phyloP scores from a whole-genome alignment of 2,329 filamentous ascomycete genomes.

The Apiospora malaysiana region DNA sequence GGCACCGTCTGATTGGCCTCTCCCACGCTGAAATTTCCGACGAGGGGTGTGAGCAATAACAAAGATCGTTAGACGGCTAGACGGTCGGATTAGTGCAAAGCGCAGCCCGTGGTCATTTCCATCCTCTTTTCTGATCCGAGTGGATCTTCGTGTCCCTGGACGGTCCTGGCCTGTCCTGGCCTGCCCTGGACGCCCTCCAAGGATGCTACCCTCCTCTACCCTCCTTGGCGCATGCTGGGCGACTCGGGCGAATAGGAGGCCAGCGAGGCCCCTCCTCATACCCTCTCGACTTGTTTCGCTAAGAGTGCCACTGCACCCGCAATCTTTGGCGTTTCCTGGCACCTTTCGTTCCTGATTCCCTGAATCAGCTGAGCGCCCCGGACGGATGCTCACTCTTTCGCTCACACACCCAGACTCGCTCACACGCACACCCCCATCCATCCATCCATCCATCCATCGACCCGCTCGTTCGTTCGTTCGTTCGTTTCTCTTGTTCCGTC shows the following conservation, averaged over 20 bases:
- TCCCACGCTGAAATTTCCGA: background rate
- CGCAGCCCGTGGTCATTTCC: constrained; percentile 5
- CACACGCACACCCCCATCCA: background rate
- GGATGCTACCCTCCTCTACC: constrained; percentile 4
- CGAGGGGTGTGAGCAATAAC: constrained; percentile 14
- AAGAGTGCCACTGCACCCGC: constrained; percentile 29
- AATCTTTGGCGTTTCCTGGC: constrained; percentile 27
- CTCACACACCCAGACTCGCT: background rate
- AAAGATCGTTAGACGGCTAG: constrained; percentile 12
- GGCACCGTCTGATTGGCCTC: background rate
- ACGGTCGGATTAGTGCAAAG: background rate
- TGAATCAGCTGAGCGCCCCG: constrained; percentile 19
- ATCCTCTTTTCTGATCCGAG: constrained; percentile 9
- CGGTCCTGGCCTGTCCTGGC: background rate
- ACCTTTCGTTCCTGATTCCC: constrained; percentile 27
- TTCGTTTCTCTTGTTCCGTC: constrained; percentile 15
- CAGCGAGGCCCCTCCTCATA: constrained; percentile 19
- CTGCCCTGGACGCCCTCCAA: background rate
- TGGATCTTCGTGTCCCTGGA: background rate
- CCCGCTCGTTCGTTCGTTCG: constrained; percentile 4
- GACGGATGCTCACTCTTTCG: background rate
- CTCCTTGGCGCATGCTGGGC: constrained; percentile 11
- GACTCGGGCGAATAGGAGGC: constrained; percentile 27
- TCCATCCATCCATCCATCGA: background rate
- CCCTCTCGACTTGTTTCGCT: constrained; percentile 27